phyloP scores from a whole-genome alignment of 257 asterid species.

The Datura wrightii region DNA sequence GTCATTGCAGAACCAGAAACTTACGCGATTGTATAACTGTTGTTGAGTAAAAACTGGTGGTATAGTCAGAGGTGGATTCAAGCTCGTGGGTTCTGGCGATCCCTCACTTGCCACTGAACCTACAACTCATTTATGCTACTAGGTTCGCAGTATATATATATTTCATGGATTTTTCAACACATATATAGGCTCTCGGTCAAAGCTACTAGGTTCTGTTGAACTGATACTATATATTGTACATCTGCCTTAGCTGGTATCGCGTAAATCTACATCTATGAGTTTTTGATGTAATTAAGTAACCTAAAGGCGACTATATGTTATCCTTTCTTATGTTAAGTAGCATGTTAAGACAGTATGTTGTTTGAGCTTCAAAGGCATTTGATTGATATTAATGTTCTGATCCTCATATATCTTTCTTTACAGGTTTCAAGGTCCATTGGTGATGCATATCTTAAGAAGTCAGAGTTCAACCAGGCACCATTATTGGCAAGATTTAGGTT shows the following conservation, averaged over 20 bases:
- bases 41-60: too few species aligned
- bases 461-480: slow-evolving; percentile 89
- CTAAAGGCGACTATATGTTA: background rate
- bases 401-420: background rate
- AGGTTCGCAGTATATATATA: too few species aligned
- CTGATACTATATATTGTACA: background rate
- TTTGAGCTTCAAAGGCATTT: background rate
- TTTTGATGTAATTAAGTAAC: background rate
- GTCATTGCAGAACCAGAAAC: too few species aligned
- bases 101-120: too few species aligned
- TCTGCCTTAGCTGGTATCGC: too few species aligned
- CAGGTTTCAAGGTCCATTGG: slow-evolving; percentile 95
- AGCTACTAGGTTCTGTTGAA: background rate
- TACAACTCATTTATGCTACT: too few species aligned
- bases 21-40: too few species aligned
- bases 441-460: slow-evolving; percentile 83
- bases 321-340: background rate
- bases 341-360: background rate
- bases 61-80: too few species aligned
- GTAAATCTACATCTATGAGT: background rate
- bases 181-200: background rate
- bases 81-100: too few species aligned
- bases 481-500: slow-evolving; percentile 75
- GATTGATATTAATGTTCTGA: background rate
- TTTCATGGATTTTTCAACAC: too few species aligned